phyloP scores from a whole-genome alignment of 108 stramenopile species.

The Aurantiochytrium sp. region DNA sequence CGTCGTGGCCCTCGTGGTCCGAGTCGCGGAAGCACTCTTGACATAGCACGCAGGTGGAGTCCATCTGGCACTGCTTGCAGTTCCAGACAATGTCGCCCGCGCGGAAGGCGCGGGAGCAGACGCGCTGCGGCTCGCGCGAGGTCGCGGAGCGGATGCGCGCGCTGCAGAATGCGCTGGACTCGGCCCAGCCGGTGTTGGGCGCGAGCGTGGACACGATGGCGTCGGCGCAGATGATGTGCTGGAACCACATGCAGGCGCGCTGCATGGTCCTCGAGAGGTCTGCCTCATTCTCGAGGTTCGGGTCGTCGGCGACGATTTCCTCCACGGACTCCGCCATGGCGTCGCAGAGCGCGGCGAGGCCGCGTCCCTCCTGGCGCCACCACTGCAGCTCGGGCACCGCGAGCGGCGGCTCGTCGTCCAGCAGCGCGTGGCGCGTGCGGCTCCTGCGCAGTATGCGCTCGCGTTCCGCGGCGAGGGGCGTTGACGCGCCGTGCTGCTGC shows the following conservation, averaged over 20 bases:
- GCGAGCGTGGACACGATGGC: background rate
- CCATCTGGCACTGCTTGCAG: constrained; percentile 87
- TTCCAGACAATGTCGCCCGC: constrained; percentile 97
- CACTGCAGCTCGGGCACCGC: background rate
- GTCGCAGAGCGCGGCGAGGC: background rate
- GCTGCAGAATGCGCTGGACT: background rate
- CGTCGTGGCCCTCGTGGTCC: constrained; percentile 89
- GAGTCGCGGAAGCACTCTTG: constrained; percentile 80
- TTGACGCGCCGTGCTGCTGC: background rate
- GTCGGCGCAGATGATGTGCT: background rate
- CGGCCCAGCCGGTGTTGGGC: background rate
- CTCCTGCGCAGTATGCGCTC: background rate
- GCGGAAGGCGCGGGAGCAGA: constrained; percentile 56
- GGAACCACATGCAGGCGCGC: background rate
- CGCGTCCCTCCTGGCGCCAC: background rate
- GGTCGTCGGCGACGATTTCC: background rate
- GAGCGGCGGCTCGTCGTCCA: background rate
- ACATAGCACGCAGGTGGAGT: constrained; percentile 93
- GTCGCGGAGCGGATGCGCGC: background rate
- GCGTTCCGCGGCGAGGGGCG: background rate
- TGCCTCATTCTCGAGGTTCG: background rate
- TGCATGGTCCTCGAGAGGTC: background rate
- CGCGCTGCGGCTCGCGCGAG: constrained; percentile 1
- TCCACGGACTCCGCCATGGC: background rate
- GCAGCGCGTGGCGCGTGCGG: background rate